Conservation (phyloP, 352 stramenopile genomes). For the Phytophthora kernoviae region DNA sequence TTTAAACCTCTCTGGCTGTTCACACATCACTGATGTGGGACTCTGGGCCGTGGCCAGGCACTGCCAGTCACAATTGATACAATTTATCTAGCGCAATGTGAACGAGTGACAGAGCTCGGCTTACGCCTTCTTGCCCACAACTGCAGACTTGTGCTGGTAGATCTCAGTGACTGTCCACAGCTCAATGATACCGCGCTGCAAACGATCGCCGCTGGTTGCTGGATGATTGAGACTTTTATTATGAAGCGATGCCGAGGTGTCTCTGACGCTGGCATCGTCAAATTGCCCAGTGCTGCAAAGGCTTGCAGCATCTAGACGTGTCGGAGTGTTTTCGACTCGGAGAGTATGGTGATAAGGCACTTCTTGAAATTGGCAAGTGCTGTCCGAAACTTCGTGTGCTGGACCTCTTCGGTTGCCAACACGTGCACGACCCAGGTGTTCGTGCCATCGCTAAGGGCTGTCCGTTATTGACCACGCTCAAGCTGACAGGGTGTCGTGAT, state of each 20-base stretch:
- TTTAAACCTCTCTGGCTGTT: slow-evolving; percentile 68
- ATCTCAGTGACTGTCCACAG: slow-evolving; percentile 87
- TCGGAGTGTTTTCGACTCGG: slow-evolving; percentile 85
- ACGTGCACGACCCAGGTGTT: slow-evolving; percentile 85
- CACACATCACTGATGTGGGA: slow-evolving; percentile 86
- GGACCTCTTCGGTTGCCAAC: slow-evolving; percentile 88
- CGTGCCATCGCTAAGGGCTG: slow-evolving; percentile 86
- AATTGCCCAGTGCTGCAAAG: slow-evolving; percentile 88
- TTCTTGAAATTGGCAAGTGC: slow-evolving; percentile 88
- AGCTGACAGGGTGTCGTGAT: slow-evolving; percentile 84
- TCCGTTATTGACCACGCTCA: slow-evolving; percentile 80
- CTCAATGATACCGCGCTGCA: slow-evolving; percentile 85
- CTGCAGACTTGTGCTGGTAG: slow-evolving; percentile 78
- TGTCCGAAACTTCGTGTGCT: slow-evolving; percentile 79
- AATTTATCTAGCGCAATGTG: slow-evolving; percentile 83
- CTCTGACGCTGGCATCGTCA: slow-evolving; percentile 86
- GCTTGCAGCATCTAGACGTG: slow-evolving; percentile 83
- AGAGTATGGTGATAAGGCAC: slow-evolving; percentile 92
- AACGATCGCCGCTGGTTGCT: slow-evolving; percentile 87
- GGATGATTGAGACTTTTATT: slow-evolving; percentile 83
- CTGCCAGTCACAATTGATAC: slow-evolving; percentile 60
- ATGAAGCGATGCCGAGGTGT: slow-evolving; percentile 81
- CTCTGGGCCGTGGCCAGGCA: slow-evolving; percentile 88
- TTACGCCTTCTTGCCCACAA: slow-evolving; percentile 89
- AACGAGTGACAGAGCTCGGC: slow-evolving; percentile 87